Percentiles rank a stretch among this genome's conserved stretches.
Evolutionary conservation across 2,329 filamentous ascomycete genomes (phyloP).

Genomic region (Alternaria metachromatica): DNA sequence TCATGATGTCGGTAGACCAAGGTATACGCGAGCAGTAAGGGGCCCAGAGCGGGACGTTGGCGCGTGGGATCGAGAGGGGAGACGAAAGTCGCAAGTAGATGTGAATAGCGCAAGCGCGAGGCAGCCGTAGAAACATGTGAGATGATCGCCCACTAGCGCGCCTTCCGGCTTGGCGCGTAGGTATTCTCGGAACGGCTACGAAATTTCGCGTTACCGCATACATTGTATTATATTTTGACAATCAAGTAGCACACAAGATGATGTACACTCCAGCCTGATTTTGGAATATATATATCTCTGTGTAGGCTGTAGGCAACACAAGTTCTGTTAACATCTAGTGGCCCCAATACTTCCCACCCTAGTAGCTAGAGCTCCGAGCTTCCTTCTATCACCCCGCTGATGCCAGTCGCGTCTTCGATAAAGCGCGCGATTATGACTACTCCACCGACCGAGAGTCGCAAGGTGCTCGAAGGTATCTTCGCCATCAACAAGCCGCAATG

Average conservation of each 20-base stretch:
- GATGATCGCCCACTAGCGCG: constrained; percentile 25
- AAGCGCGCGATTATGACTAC: constrained; percentile 33
- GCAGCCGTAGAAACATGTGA: constrained; percentile 20
- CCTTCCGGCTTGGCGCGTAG: constrained; percentile 2
- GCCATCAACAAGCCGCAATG: constrained; percentile 92
- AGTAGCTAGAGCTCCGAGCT: constrained; percentile 3
- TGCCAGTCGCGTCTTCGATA: constrained; percentile 26
- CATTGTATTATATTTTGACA: neutral
- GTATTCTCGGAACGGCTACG: constrained; percentile 16
- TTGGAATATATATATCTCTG: neutral
- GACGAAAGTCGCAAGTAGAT: neutral
- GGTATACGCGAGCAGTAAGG: neutral
- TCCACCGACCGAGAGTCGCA: constrained; percentile 41
- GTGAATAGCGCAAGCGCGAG: constrained; percentile 7
- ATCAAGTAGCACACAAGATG: neutral
- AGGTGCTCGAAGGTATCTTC: constrained; percentile 68
- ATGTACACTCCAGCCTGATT: neutral
- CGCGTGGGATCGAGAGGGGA: neutral
- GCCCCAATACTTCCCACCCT: neutral
- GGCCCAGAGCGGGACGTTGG: neutral
- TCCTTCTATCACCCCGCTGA: constrained; percentile 16
- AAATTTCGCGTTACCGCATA: constrained; percentile 1
- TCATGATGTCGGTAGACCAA: constrained; percentile 34
- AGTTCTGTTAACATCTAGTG: neutral
- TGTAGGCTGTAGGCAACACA: neutral